Evolutionary conservation across 2,329 filamentous ascomycete genomes (phyloP), one percentile per base, ranked within the genome.

Genomic region (Exophiala sideris): DNA sequence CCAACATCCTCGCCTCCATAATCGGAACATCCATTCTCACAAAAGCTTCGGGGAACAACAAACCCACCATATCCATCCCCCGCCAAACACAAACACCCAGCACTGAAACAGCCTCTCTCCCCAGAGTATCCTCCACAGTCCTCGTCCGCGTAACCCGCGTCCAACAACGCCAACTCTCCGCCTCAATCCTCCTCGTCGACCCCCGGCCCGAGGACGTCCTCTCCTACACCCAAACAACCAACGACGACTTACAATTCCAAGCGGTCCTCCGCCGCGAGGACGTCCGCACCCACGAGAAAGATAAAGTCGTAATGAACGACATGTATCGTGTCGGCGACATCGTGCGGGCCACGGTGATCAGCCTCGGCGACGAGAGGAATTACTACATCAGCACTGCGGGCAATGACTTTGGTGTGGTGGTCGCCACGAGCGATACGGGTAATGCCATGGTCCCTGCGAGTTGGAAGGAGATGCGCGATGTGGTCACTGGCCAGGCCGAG

Each of bases 391-490:
- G 86, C 21, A 99, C 94, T 1, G 90, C 91, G 24, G 84, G 84
- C 62, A 97, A 99, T 71, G 88, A 95, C 68, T 78, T 95, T 38
- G 94, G 94, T 2, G 92, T 97, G 54, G 58, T 61, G 11, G 88
- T 99, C 36, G 89, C 97, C 84, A 94, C 92, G 8, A 95, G 90
- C 68, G 90, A 95, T 69, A 82, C 81, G 2, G 91, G 91, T 1
- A 92, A 95, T 72, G 82, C 88, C 64, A 95, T 97, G 91, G 87
- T 88, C 65, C 92, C 94, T 1, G 82, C 95, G 51, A 95, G 86
- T 71, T 99, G 94, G 94, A 95, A 87, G 75, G 92, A 97, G 73
- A 95, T 95, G 75, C 82, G 83, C 67, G 92, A 97, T 75, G 84
- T 85, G 0, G 83, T 87, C 66, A 95, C 87, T 5, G 91, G 90